Base-by-base conservation (phyloP, 1,139 yeast genomes). In the Kazachstania sp. region DNA sequence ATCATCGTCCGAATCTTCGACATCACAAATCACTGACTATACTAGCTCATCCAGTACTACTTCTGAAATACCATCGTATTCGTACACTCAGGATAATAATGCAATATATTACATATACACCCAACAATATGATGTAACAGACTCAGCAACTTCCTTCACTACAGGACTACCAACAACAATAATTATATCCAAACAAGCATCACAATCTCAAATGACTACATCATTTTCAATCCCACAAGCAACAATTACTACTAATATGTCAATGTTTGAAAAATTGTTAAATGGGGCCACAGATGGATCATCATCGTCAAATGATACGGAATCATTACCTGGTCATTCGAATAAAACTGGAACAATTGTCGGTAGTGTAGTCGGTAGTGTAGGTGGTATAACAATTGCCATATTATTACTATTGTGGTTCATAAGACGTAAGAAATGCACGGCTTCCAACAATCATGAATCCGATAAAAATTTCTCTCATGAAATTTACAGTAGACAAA, bases 51-150 rank as follows among this genome's bases (percentile, higher is more conserved):
- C 19, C 18, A 15, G n/a, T 3, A 16, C 30, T 12, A 12, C 41
- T 30, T 38, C 41, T n/a, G 28, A 18, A 9, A 18, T 36, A 8
- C 13, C 18, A 5, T 9, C 13, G 7, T 16, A 19, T 20, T 39
- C 39, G 3, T 11, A 7, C 9, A 26, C 36, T 7, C 31, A 39
- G 23, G 37, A 44, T 40, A 7, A 11, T 4, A 28, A 9, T 9
- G 18, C 39, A n/a, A 3, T 37, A 1, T 47, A 34, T 35, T 46
- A 41, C 15, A 52, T 53, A 16, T 73, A 71, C 53, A 65, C 74
- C 2, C 76, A 73, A 53, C 56, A 61, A 1, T 72, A 66, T 50
- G 65, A 63, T n/a, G 63, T 74, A 29, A 72, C 78, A 0, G 76
- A 57, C 38, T 48, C 65, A 0, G 32, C 58, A 3, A 70, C 74